phyloP scores from a whole-genome alignment of 495 filamentous ascomycete species.

The Trichoderma orchidacearum region DNA sequence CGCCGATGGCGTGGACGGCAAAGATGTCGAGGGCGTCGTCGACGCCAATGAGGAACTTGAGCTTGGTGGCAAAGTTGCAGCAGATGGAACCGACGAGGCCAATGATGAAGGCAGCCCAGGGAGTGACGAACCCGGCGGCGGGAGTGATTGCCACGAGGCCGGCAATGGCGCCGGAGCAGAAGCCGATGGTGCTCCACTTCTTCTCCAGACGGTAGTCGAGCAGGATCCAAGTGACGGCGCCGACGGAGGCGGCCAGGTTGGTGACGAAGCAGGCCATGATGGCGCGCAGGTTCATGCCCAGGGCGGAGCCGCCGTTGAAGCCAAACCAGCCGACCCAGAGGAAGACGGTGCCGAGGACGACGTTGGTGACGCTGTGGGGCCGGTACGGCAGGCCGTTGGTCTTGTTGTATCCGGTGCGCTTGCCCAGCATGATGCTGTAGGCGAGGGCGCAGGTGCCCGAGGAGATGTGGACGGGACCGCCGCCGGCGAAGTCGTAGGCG shows the following conservation, averaged over 20 bases:
- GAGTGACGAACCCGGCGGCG: constrained; percentile 69
- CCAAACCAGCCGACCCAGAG: constrained; percentile 98
- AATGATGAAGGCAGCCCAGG: constrained; percentile 72
- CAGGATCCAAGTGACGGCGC: constrained; percentile 66
- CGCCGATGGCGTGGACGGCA: constrained; percentile 65
- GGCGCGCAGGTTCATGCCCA: constrained; percentile 80
- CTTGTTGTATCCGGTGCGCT: constrained; percentile 63
- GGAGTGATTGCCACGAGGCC: constrained; percentile 80
- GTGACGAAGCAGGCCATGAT: constrained; percentile 90
- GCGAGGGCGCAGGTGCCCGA: constrained; percentile 69
- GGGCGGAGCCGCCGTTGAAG: constrained; percentile 87
- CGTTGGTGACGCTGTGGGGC: constrained; percentile 90
- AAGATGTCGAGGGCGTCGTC: constrained; percentile 77
- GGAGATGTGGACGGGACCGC: constrained; percentile 77
- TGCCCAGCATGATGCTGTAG: constrained; percentile 75
- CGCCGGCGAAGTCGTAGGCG: constrained; percentile 75
- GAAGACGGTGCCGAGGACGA: constrained; percentile 82
- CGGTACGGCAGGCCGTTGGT: constrained; percentile 61
- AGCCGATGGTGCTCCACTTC: constrained; percentile 94
- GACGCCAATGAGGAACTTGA: constrained; percentile 61
- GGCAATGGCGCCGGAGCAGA: constrained; percentile 84
- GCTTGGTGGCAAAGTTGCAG: constrained; percentile 80
- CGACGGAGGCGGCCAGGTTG: constrained; percentile 74
- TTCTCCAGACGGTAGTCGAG: constrained; percentile 83
- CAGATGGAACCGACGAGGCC: constrained; percentile 68